Base-by-base conservation (phyloP, 176 grass and related monocot species). In the Carex cristatella region DNA sequence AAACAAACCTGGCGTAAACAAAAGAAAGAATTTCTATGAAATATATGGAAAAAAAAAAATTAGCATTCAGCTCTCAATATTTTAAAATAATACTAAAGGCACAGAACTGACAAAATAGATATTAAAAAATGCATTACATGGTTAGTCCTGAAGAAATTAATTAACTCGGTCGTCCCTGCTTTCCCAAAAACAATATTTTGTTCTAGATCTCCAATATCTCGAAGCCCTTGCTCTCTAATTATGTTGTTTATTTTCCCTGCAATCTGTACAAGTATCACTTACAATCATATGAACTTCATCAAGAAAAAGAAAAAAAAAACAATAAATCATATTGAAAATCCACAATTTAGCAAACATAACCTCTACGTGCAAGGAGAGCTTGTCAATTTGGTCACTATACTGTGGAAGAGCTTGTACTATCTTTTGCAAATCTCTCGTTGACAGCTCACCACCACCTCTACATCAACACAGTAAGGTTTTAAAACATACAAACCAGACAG, bases 141-240 rank as follows among this genome's bases (percentile, higher is more conserved):
- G 38, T 89, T 89, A 54, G 89, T 95, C 80, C 93, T 90, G 57
- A 98, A 86, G 89, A 95, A 98, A 84, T 94, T 95, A 71, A 98
- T 95, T 88, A 98, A 79, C 73, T 98, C 96, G 73, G 92, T 95
- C 33, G 96, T 95, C 69, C 90, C 93, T 84, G 93, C 91, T 90
- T 95, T 88, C 44, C 96, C 96, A 87, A 95, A 98, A 18, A 95
- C 96, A 79, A 98, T 91, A 94, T 98, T 92, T 90, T 98, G 96
- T 63, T 98, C 91, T 75, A 98, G 77, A 37, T 95, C 89, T 82
- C 96, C 96, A 85, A 98, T 88, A 89, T 95, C 91, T 81, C 90
- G 85, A 86, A 98, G 93, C 35, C 61, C 80, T 88, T 95, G 93
- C 40, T 98, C 93, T 91, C 85, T 89, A 86, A 98, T 95, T 86